Conservation (phyloP, 768 basidiomycete species). For the Calocybe cyanea region DNA sequence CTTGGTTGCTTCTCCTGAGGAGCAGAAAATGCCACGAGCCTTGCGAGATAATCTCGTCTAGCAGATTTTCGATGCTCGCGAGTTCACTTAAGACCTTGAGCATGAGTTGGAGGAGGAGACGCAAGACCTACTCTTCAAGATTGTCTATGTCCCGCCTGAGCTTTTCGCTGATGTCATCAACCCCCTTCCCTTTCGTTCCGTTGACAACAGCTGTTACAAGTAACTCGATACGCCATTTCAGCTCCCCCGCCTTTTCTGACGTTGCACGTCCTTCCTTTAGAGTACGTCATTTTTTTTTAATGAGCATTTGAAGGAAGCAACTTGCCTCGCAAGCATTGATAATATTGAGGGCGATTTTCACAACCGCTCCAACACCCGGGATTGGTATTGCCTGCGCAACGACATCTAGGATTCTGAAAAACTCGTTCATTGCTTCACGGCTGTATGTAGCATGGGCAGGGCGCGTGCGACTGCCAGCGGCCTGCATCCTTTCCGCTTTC, state of each 20-base stretch:
- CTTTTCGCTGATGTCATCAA: neutral
- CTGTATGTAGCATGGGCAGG: too few species aligned
- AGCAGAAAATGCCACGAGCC: neutral
- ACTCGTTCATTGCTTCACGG: conserved; percentile 4
- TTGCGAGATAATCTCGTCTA: conserved; percentile 4
- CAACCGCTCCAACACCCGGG: conserved; percentile 3
- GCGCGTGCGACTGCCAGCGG: too few species aligned
- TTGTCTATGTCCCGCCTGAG: conserved; percentile 1
- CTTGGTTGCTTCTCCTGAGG: neutral
- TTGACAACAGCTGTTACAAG: conserved; percentile 5
- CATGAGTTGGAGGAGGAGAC: too few species aligned
- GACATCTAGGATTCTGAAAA: conserved; percentile 1
- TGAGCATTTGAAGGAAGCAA: neutral
- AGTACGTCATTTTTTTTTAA: neutral
- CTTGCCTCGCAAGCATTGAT: conserved; percentile 13
- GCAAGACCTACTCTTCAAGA: neutral
- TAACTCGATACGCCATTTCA: conserved; percentile 7
- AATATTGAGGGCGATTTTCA: neutral
- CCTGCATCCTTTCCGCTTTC: too few species aligned
- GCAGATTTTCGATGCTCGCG: conserved; percentile 1
- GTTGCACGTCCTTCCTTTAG: conserved; percentile 4
- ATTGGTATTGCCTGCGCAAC: conserved; percentile 9
- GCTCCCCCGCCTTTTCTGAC: conserved; percentile 5
- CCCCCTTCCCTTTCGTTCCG: conserved; percentile 8
- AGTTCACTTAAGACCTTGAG: neutral